phyloP scores from a whole-genome alignment of 768 basidiomycete genomes.

The Amanita thiersii region DNA sequence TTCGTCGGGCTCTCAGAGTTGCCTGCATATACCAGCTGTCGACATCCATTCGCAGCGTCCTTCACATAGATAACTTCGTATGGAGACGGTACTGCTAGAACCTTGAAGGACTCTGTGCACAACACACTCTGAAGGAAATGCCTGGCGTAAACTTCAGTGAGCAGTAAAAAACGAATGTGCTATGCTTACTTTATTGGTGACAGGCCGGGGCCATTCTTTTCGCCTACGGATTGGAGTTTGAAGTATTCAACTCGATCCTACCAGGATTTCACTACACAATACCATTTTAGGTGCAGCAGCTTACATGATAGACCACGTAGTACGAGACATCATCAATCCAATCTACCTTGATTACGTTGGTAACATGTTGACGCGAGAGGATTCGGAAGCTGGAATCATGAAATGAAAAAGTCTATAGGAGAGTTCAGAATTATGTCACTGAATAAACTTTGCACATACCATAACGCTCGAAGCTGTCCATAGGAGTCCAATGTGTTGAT shows the following conservation, averaged over 20 bases:
- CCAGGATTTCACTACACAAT: constrained; percentile 2
- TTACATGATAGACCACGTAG: constrained; percentile 31
- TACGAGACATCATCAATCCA: constrained; percentile 34
- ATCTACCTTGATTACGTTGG: constrained; percentile 20
- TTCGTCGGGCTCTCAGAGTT: not conserved
- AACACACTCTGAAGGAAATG: constrained; percentile 15
- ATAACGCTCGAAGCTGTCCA: constrained; percentile 39
- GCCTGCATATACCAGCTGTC: constrained; percentile 10
- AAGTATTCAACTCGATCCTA: constrained; percentile 36
- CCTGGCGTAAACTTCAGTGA: constrained; percentile 9
- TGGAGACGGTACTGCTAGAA: constrained; percentile 14
- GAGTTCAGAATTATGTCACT: not conserved
- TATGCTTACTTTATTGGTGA: not conserved
- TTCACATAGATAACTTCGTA: constrained; percentile 14
- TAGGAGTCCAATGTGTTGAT: constrained; percentile 22
- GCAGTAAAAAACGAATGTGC: not conserved
- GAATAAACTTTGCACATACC: constrained; percentile 23
- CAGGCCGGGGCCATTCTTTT: constrained; percentile 21
- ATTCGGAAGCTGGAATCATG: constrained; percentile 17
- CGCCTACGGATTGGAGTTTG: constrained; percentile 23
- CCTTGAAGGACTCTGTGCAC: constrained; percentile 15
- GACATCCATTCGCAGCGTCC: constrained; percentile 10
- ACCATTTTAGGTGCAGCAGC: not conserved
- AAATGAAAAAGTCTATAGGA: constrained; percentile 31
- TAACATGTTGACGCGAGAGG: constrained; percentile 19